A percentile compares a stretch with the other conserved stretches of the same genome.
These are phyloP conservation scores for Peronospora destructor DNA, from an alignment of 352 stramenopile genomes.

Conservation along the genomic window DNA sequence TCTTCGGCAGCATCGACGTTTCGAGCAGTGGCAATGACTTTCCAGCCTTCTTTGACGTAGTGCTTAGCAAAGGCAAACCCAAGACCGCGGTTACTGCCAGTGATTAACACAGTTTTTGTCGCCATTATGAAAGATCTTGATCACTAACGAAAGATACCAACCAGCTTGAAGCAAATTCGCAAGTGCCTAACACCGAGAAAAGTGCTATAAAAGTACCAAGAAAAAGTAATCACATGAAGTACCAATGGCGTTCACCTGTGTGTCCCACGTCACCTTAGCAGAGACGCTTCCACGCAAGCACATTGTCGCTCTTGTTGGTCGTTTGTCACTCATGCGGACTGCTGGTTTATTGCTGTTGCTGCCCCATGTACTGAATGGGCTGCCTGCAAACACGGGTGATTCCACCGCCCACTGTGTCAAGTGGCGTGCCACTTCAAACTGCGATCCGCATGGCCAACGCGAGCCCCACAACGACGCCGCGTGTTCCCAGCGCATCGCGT, in stretches of 20 bases:
- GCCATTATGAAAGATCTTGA: conserved; percentile 1
- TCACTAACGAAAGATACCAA: not conserved
- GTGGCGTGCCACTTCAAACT: conserved; percentile 63
- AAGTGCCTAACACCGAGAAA: not conserved
- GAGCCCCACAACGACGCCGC: conserved; percentile 56
- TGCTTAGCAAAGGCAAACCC: conserved; percentile 36
- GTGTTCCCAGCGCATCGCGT: conserved; percentile 44
- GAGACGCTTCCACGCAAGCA: not conserved
- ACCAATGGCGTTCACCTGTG: not conserved
- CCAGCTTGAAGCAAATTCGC: not conserved
- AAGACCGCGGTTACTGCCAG: conserved; percentile 45
- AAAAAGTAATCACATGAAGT: not conserved
- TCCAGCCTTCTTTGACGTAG: conserved; percentile 41
- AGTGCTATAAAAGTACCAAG: not conserved
- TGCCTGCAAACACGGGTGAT: conserved; percentile 2
- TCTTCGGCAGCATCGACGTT: conserved; percentile 29
- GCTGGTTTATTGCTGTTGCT: conserved; percentile 5
- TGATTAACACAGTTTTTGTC: conserved; percentile 43
- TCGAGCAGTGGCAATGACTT: conserved; percentile 41
- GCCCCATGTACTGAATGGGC: not conserved
- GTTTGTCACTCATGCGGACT: conserved; percentile 10
- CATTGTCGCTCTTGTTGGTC: not conserved
- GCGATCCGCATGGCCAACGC: conserved; percentile 60
- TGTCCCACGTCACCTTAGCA: not conserved
- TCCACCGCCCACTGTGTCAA: conserved; percentile 43